Percentiles rank a stretch among this genome's conserved stretches.
phyloP scores from a whole-genome alignment of 257 asterid genomes.

The Craterostigma plantagineum region DNA sequence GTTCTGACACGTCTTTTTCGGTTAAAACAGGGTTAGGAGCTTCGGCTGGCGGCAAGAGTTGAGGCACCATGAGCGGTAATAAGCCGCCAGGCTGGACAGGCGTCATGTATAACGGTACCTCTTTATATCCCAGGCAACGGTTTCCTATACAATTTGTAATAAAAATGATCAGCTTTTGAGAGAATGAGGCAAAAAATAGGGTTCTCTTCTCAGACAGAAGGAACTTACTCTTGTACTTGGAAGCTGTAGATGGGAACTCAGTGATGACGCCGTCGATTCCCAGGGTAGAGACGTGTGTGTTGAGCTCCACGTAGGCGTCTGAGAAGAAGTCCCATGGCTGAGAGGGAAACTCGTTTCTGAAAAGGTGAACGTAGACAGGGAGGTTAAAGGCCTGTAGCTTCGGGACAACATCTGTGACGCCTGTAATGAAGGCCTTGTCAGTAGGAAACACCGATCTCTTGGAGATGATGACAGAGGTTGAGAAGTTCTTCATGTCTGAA shows the following conservation, averaged over 20 bases:
- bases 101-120: constrained; percentile 35
- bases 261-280: constrained; percentile 44
- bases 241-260: constrained; percentile 57
- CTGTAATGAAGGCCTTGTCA: constrained; percentile 12
- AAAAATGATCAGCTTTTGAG: not conserved
- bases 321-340: constrained; percentile 84
- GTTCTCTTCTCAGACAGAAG: not conserved
- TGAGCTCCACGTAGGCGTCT: constrained; percentile 59
- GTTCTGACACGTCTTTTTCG: constrained; percentile 31
- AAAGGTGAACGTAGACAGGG: constrained; percentile 34
- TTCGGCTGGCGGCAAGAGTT: constrained; percentile 40
- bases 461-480: constrained; percentile 43
- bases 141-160: constrained; percentile 30
- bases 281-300: constrained; percentile 12
- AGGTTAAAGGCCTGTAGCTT: constrained; percentile 38
- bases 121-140: constrained; percentile 43
- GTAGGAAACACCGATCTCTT: constrained; percentile 39
- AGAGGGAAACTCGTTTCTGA: constrained; percentile 62
- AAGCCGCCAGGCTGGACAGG: constrained; percentile 44
- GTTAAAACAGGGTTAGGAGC: constrained; percentile 51
- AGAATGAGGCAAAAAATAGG: too few relatives aligned
- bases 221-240: constrained; percentile 60
- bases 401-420: constrained; percentile 28
- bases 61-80: constrained; percentile 12
- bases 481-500: constrained; percentile 35